Percentiles rank a stretch among this genome's conserved stretches.
Conservation (phyloP, 1,284 basidiomycete genomes). For the Xerocomus minutiporus region DNA sequence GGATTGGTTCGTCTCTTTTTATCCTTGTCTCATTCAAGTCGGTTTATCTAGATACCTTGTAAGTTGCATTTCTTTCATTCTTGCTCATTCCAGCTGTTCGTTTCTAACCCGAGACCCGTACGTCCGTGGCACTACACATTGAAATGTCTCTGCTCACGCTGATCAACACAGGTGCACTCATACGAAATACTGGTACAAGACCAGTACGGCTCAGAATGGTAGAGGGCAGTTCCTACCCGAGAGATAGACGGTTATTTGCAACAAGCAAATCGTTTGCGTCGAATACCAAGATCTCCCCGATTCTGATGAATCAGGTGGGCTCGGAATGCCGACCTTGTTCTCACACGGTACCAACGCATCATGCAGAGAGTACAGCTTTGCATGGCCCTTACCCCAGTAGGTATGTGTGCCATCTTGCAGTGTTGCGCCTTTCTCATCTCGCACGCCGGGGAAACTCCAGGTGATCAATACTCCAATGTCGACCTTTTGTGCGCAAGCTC, state of each 20-base stretch:
- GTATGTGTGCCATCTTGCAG: slow-evolving; percentile 21
- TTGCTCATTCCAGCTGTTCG: background rate
- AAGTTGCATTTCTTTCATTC: slow-evolving; percentile 20
- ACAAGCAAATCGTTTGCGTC: slow-evolving; percentile 70
- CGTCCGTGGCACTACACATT: slow-evolving; percentile 17
- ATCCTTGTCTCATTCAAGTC: slow-evolving; percentile 1
- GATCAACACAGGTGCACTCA: slow-evolving; percentile 39
- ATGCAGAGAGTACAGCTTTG: slow-evolving; percentile 68
- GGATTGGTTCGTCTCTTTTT: slow-evolving; percentile 48
- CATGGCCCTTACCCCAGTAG: slow-evolving; percentile 70
- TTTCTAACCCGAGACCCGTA: slow-evolving; percentile 51
- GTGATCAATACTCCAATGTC: slow-evolving; percentile 53
- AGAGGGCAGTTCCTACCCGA: slow-evolving; percentile 43
- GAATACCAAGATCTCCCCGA: slow-evolving; percentile 62
- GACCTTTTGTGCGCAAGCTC: slow-evolving; percentile 48
- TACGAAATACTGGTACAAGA: slow-evolving; percentile 55
- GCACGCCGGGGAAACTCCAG: slow-evolving; percentile 54
- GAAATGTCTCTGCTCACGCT: background rate
- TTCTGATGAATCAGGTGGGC: slow-evolving; percentile 55
- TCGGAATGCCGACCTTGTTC: too few relatives aligned
- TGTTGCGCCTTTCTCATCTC: background rate
- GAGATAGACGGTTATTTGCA: slow-evolving; percentile 50
- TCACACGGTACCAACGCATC: background rate
- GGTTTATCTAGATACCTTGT: slow-evolving; percentile 45
- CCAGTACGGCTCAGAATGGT: slow-evolving; percentile 3